Base-by-base conservation (phyloP, 2,329 filamentous ascomycete genomes). In the Botrytis medusae region DNA sequence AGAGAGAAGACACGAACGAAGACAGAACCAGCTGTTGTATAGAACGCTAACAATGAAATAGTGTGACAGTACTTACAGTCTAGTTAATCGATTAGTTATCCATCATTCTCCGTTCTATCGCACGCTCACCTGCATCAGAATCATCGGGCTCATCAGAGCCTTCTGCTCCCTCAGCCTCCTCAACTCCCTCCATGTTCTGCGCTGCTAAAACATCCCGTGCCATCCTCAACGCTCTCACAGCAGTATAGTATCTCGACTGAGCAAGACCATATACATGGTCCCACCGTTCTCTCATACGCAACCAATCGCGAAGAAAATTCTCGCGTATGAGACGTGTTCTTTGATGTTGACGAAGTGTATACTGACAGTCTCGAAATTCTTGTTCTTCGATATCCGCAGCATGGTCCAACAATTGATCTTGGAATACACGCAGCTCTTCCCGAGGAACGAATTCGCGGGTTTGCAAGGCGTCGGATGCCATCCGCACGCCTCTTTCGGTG, bases 31-130 rank as follows among this genome's bases (percentile, higher is more conserved):
- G 16, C n/a, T 18, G 18, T 57, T 1, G n/a, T 29, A 1, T 29
- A 2, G 18, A 57, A 1, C 2, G 16, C 29, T 29, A 57, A 18
- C 2, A 57, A 18, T 32, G 14, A 57, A 18, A 57, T 18, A 8
- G 3, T 7, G 1, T 8, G n/a, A 18, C 1, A 4, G n/a, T 54
- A 20, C 29, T 9, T 7, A 7, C 5, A n/a, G 25, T 7, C n/a
- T 54, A 54, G 10, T 54, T 2, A n/a, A 54, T 54, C 14, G 12
- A 7, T 2, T 16, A 16, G 25, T 16, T n/a, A n/a, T n/a, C 14
- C 25, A 54, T n/a, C 48, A 54, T 54, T 5, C 48, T 54, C 48
- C n/a, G 51, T 54, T 29, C 14, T 29, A 29, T 54, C 51, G n/a
- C 51, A 29, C 51, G 25, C 14, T 29, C n/a, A 29, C 25, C 51